phyloP scores from a whole-genome alignment of 495 filamentous ascomycete species.

The Lichenothelia convexa region DNA sequence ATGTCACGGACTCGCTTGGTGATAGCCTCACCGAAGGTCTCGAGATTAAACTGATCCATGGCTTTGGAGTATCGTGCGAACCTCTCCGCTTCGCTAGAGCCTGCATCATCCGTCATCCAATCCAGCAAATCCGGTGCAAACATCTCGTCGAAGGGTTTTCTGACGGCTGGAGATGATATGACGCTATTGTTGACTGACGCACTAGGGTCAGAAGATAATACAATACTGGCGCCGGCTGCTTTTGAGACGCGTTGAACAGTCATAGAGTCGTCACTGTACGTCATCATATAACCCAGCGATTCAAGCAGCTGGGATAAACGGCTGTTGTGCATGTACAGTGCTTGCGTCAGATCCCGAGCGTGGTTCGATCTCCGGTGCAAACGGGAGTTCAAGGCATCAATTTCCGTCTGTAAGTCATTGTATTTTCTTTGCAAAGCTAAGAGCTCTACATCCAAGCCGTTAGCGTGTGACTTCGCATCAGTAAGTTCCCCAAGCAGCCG shows the following conservation, averaged over 20 bases:
- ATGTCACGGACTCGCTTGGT: slow-evolving; percentile 77
- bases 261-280: slow-evolving; percentile 54
- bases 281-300: slow-evolving; percentile 62
- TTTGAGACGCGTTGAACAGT: slow-evolving; percentile 57
- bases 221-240: slow-evolving; percentile 37
- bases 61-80: slow-evolving; percentile 54
- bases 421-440: slow-evolving; percentile 31
- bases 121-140: slow-evolving; percentile 47
- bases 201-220: slow-evolving; percentile 32
- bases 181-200: slow-evolving; percentile 26
- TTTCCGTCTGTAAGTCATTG: slow-evolving; percentile 34
- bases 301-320: slow-evolving; percentile 63
- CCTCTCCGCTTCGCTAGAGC: slow-evolving; percentile 45
- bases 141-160: slow-evolving; percentile 22
- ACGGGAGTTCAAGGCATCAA: slow-evolving; percentile 24
- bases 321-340: slow-evolving; percentile 60
- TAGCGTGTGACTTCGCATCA: slow-evolving; percentile 44
- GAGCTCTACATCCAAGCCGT: slow-evolving; percentile 46
- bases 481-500: slow-evolving; percentile 45
- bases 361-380: slow-evolving; percentile 45
- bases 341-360: slow-evolving; percentile 65
- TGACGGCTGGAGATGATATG: slow-evolving; percentile 16
- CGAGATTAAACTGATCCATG: slow-evolving; percentile 59
- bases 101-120: slow-evolving; percentile 57
- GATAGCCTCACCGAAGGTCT: slow-evolving; percentile 62